phyloP scores from a whole-genome alignment of 768 basidiomycete species.

The Chlorophyllum brunneum region DNA sequence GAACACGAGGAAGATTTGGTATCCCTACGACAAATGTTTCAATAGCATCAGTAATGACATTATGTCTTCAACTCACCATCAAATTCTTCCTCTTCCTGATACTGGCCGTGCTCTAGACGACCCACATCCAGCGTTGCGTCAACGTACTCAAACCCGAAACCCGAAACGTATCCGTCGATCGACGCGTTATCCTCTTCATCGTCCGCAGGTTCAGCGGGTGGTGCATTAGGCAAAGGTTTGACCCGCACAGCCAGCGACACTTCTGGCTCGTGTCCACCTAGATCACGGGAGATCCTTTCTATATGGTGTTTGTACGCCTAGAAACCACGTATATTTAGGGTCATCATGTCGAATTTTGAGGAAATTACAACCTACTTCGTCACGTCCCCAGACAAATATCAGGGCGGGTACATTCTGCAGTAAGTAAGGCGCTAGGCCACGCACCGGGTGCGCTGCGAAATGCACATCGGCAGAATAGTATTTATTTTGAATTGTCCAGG shows the following conservation, averaged over 20 bases:
- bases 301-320: conserved; percentile 62
- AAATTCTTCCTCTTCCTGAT: conserved; percentile 18
- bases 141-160: conserved; percentile 75
- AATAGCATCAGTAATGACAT: not conserved
- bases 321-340: not conserved
- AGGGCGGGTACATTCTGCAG: conserved; percentile 60
- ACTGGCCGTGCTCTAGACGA: not conserved
- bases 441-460: conserved; percentile 51
- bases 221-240: conserved; percentile 1
- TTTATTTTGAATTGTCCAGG: conserved; percentile 77
- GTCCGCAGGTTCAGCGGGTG: conserved; percentile 14
- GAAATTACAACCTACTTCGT: conserved; percentile 47
- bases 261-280: conserved; percentile 58
- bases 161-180: conserved; percentile 63
- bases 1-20: conserved; percentile 57
- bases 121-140: conserved; percentile 39
- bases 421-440: conserved; percentile 36
- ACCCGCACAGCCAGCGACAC: conserved; percentile 69
- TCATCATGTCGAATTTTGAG: not conserved
- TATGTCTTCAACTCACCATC: conserved; percentile 17
- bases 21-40: conserved; percentile 31
- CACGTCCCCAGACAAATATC: conserved; percentile 65
- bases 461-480: conserved; percentile 80
- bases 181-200: conserved; percentile 43
- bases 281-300: conserved; percentile 40